Conservation (phyloP, 1,284 basidiomycete species). For the Ustilago crameri region DNA sequence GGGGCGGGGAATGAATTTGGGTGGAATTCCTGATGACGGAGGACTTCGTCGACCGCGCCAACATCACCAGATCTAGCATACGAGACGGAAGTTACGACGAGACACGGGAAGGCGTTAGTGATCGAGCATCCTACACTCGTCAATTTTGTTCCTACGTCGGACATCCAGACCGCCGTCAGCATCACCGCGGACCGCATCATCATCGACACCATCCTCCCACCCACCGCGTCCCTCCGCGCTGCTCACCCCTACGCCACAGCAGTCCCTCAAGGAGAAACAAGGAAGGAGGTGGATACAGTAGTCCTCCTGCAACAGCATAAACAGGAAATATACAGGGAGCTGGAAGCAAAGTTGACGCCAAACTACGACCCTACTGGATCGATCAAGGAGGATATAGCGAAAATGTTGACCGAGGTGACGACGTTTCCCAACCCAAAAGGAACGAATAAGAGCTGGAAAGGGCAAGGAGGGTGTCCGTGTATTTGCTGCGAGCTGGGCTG, state of each 20-base stretch:
- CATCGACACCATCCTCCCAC: conserved; percentile 56
- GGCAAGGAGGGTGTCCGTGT: conserved; percentile 23
- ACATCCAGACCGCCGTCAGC: conserved; percentile 54
- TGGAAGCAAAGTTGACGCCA: conserved; percentile 8
- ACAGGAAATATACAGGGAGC: conserved; percentile 1
- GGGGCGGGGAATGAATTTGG: too few relatives aligned
- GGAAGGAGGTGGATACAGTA: background rate
- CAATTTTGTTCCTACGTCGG: conserved; percentile 51
- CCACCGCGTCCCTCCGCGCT: conserved; percentile 20
- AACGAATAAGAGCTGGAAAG: conserved; percentile 2
- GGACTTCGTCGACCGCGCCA: too few relatives aligned
- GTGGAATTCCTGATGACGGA: too few relatives aligned
- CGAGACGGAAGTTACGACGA: background rate
- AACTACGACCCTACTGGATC: conserved; percentile 35
- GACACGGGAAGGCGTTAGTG: conserved; percentile 27
- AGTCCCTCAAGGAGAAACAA: background rate
- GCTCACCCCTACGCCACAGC: background rate
- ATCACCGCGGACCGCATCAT: conserved; percentile 42
- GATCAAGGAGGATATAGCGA: conserved; percentile 25
- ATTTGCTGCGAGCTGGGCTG: conserved; percentile 39
- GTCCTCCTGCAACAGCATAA: conserved; percentile 16
- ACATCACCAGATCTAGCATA: too few relatives aligned
- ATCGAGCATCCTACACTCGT: conserved; percentile 35
- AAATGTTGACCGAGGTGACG: conserved; percentile 24
- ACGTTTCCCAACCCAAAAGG: conserved; percentile 27